Base-by-base conservation (phyloP, 2,329 filamentous ascomycete species). In the Alternaria gansuensis region DNA sequence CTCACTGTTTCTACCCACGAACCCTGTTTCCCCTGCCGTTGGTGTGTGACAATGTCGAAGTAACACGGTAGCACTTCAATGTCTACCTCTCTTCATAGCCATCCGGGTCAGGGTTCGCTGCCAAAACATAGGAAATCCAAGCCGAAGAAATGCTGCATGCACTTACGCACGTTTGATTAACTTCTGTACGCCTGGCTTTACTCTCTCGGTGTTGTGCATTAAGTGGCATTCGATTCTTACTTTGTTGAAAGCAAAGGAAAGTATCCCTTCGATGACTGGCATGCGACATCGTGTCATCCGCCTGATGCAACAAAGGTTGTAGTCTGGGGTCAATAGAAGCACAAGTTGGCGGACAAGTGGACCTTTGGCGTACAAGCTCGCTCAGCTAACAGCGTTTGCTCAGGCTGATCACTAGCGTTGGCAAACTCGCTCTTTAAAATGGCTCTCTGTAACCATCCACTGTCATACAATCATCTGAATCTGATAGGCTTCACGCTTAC, bases 21-120 rank as follows among this genome's bases (percentile, higher is more conserved):
- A 54, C 31, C 51, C 37, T 37, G 31, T 34, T 39, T 40, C 41
- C 24, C 24, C 55, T 7, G 23, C 43, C 21, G 29, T 54, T 53
- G 10, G 13, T 33, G 21, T 39, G 31, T 48, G 23, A 28, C n/a
- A 24, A 6, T 37, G 43, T 17, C 11, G 33, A 41, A 43, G 28
- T 39, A 10, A 31, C 29, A 3, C 23, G 52, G 26, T 34, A 48
- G 14, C 34, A 43, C n/a, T 29, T n/a, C 17, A 2, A 28, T n/a
- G 9, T 53, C 17, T 5, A 48, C 33, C 41, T 11, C 24, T 24
- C 29, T 8, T 36, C n/a, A 43, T 11, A 13, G 10, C 24, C 37
- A 36, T 26, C 23, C 17, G 7, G n/a, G 23, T 29, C 43, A 9
- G 7, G 21, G 13, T 29, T 46, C 28, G 23, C 23, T 33, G 6